Conservation (phyloP, 306 rosid species). For the Cucumis hystrix region DNA sequence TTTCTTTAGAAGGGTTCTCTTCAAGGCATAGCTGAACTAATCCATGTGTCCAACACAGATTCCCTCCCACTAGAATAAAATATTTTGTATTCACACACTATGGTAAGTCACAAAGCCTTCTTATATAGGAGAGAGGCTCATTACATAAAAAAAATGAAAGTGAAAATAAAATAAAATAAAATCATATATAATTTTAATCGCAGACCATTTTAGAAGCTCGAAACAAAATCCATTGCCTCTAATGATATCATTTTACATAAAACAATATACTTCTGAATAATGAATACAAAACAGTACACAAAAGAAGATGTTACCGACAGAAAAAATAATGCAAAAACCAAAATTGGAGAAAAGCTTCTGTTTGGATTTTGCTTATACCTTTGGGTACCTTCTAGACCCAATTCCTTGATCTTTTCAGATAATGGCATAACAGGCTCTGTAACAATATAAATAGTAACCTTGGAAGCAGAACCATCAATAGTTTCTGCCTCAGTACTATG, state of each 20-base stretch:
- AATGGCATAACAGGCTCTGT: conserved; percentile 94
- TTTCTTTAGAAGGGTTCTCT: not conserved
- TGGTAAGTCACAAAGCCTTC: too few relatives aligned
- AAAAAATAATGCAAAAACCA: not conserved
- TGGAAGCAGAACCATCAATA: conserved; percentile 48
- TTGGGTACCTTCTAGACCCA: conserved; percentile 76
- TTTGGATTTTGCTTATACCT: conserved; percentile 33
- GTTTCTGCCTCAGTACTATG: conserved; percentile 81
- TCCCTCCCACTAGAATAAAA: too few relatives aligned
- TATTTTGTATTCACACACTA: too few relatives aligned
- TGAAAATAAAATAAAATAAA: too few relatives aligned
- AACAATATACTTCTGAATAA: not conserved
- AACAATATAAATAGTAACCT: conserved; percentile 81
- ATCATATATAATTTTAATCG: not conserved
- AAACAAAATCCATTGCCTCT: not conserved
- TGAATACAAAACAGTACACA: not conserved
- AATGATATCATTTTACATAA: not conserved
- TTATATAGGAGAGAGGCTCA: too few relatives aligned
- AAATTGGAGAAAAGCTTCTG: not conserved
- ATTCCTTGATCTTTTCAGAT: conserved; percentile 72
- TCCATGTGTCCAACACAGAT: too few relatives aligned
- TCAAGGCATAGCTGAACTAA: too few relatives aligned
- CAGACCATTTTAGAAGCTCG: not conserved
- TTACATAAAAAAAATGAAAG: too few relatives aligned
- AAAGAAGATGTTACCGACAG: not conserved